A percentile compares a stretch with the other conserved stretches of the same genome.
These are phyloP conservation scores for Ploettnerulaceae sp. DNA, from an alignment of 2,329 filamentous ascomycete genomes.

Conservation along the genomic window DNA sequence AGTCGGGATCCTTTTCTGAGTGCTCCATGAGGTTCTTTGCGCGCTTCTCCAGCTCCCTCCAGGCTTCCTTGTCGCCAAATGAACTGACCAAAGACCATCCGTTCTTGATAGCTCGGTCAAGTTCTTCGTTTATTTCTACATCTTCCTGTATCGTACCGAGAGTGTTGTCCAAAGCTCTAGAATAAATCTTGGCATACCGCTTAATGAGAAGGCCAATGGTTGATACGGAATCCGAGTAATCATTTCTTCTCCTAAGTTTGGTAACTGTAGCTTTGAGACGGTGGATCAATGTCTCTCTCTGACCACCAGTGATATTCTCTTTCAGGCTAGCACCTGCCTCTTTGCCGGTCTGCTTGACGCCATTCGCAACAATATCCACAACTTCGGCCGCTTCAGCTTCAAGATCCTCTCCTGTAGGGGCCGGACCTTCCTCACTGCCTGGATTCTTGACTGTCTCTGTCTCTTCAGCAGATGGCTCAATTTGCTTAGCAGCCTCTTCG, in stretches of 20 bases:
- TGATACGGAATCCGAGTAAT: slow-evolving; percentile 84
- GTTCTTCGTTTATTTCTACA: slow-evolving; percentile 65
- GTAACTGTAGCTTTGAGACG: slow-evolving; percentile 72
- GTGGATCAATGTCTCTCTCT: slow-evolving; percentile 66
- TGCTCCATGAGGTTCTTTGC: slow-evolving; percentile 70
- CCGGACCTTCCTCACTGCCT: slow-evolving; percentile 43
- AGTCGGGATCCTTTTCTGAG: slow-evolving; percentile 71
- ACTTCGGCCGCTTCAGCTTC: slow-evolving; percentile 52
- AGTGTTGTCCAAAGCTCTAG: slow-evolving; percentile 64
- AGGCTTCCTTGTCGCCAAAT: slow-evolving; percentile 69
- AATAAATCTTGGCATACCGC: slow-evolving; percentile 74
- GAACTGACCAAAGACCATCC: slow-evolving; percentile 77
- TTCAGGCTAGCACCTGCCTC: slow-evolving; percentile 66
- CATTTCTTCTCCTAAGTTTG: slow-evolving; percentile 68
- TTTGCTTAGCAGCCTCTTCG: slow-evolving; percentile 64
- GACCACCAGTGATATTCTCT: slow-evolving; percentile 67
- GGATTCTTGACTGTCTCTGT: slow-evolving; percentile 49
- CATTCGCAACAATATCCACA: slow-evolving; percentile 34
- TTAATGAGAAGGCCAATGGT: slow-evolving; percentile 71
- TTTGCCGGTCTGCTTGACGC: slow-evolving; percentile 46
- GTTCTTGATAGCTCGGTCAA: slow-evolving; percentile 70
- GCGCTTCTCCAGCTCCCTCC: slow-evolving; percentile 66
- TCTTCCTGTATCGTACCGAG: slow-evolving; percentile 64
- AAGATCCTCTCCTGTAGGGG: slow-evolving; percentile 60
- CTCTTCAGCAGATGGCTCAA: slow-evolving; percentile 64